These are phyloP conservation scores for Cryptococcus deneoformans DNA, from an alignment of 1,284 basidiomycete genomes.

Conservation along the genomic window DNA sequence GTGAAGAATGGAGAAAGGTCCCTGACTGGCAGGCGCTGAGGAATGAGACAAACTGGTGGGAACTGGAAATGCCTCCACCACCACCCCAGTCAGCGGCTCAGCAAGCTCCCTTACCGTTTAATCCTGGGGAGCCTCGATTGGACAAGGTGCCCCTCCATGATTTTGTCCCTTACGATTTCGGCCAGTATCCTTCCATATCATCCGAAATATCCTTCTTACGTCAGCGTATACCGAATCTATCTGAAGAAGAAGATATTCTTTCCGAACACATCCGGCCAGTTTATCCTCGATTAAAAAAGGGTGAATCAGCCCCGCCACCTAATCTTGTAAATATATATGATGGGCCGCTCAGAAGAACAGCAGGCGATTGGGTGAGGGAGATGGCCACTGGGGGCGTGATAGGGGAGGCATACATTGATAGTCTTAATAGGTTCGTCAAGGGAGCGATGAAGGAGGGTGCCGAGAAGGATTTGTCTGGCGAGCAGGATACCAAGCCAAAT, in stretches of 20 bases:
- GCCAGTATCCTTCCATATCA: slow-evolving; percentile 32
- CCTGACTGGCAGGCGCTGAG: slow-evolving; percentile 39
- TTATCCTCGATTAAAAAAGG: neutral
- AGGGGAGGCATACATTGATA: slow-evolving; percentile 43
- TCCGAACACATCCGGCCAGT: slow-evolving; percentile 30
- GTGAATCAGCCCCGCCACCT: neutral
- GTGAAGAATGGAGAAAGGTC: slow-evolving; percentile 10
- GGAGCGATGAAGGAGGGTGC: slow-evolving; percentile 32
- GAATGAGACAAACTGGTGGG: slow-evolving; percentile 35
- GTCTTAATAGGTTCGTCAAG: slow-evolving; percentile 36
- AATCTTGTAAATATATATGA: slow-evolving; percentile 38
- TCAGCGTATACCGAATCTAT: slow-evolving; percentile 4
- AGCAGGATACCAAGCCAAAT: neutral
- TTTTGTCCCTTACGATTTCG: slow-evolving; percentile 28
- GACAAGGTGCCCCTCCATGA: slow-evolving; percentile 22
- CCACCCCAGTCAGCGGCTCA: slow-evolving; percentile 11
- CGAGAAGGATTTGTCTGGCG: neutral
- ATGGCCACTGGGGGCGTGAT: slow-evolving; percentile 29
- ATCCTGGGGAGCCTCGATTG: slow-evolving; percentile 15
- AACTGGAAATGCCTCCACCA: slow-evolving; percentile 20
- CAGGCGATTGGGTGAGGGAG: slow-evolving; percentile 29
- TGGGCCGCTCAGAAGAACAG: slow-evolving; percentile 6
- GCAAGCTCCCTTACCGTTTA: slow-evolving; percentile 19
- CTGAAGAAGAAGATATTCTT: slow-evolving; percentile 23
- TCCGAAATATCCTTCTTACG: slow-evolving; percentile 19